Percentiles rank a stretch among this genome's conserved stretches.
Conservation (phyloP, 768 basidiomycete species). For the Podaxis sp. region DNA sequence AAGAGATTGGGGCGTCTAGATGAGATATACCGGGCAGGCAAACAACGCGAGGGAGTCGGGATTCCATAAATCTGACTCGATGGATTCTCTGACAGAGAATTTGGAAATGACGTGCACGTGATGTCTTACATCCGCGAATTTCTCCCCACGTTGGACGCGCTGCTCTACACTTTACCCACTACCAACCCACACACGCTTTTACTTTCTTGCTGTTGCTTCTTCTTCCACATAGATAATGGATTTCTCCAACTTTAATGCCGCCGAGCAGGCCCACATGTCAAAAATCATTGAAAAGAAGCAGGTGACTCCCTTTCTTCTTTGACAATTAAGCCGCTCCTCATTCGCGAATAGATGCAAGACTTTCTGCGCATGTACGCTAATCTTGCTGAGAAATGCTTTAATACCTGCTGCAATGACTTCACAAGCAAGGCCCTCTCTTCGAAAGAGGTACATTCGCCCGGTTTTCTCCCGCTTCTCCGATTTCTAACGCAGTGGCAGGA, state of each 20-base stretch:
- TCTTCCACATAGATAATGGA: constrained; percentile 57
- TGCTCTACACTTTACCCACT: not conserved
- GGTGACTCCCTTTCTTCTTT: constrained; percentile 39
- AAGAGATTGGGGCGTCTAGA: not conserved
- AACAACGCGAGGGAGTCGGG: not conserved
- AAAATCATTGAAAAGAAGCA: constrained; percentile 96
- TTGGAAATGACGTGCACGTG: constrained; percentile 22
- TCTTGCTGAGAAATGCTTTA: constrained; percentile 96
- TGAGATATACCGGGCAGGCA: not conserved
- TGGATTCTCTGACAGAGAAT: not conserved
- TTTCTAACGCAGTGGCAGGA: constrained; percentile 47
- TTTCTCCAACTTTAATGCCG: constrained; percentile 82
- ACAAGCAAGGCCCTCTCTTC: constrained; percentile 90
- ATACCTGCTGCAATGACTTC: constrained; percentile 92
- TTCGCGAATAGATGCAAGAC: constrained; percentile 84
- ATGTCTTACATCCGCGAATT: constrained; percentile 11
- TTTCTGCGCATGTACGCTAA: constrained; percentile 94
- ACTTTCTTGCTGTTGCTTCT: constrained; percentile 15
- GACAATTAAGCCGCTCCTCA: not conserved
- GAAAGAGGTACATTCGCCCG: constrained; percentile 68
- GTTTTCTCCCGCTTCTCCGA: not conserved
- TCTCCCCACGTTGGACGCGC: constrained; percentile 4
- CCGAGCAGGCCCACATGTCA: constrained; percentile 96
- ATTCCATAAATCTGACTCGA: constrained; percentile 3
- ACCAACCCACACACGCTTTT: constrained; percentile 2